Evolutionary conservation across 345 rosid species (phyloP).

Genomic region (Zanthoxylum bungeanum): DNA sequence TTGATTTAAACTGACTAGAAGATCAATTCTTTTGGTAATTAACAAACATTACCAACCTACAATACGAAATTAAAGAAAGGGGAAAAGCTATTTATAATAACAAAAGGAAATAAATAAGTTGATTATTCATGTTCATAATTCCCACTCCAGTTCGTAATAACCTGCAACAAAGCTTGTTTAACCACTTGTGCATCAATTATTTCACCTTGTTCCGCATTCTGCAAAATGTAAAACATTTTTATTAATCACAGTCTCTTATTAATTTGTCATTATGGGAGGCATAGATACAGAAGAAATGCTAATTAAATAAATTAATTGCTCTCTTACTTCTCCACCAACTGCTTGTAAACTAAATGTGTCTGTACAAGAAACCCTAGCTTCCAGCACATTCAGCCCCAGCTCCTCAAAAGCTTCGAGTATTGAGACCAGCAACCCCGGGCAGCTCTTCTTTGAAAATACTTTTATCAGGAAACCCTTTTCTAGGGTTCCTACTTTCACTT

Average conservation of each 20-base stretch:
- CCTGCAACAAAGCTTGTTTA: constrained; percentile 65
- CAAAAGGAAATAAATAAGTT: background rate
- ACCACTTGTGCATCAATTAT: constrained; percentile 61
- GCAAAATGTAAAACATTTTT: constrained; percentile 18
- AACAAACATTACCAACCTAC: constrained; percentile 7
- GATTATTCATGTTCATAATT: constrained; percentile 15
- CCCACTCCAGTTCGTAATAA: constrained; percentile 60
- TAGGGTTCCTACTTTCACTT: constrained; percentile 81
- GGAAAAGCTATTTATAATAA: constrained; percentile 3
- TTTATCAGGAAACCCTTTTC: constrained; percentile 75
- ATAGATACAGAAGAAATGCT: too few species aligned
- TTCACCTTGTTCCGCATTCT: constrained; percentile 65
- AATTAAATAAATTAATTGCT: too few species aligned
- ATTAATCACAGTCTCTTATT: too few species aligned
- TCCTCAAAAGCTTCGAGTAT: constrained; percentile 86
- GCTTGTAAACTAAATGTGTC: constrained; percentile 72
- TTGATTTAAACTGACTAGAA: background rate
- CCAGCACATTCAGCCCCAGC: constrained; percentile 65
- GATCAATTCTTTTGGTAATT: background rate
- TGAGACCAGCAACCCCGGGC: constrained; percentile 76
- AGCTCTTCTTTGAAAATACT: constrained; percentile 53
- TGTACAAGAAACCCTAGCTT: constrained; percentile 95
- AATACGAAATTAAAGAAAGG: background rate
- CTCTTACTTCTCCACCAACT: constrained; percentile 66
- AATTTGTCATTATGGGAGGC: too few species aligned